Base-by-base conservation (phyloP, 768 basidiomycete species). In the Kwoniella botswanensis region DNA sequence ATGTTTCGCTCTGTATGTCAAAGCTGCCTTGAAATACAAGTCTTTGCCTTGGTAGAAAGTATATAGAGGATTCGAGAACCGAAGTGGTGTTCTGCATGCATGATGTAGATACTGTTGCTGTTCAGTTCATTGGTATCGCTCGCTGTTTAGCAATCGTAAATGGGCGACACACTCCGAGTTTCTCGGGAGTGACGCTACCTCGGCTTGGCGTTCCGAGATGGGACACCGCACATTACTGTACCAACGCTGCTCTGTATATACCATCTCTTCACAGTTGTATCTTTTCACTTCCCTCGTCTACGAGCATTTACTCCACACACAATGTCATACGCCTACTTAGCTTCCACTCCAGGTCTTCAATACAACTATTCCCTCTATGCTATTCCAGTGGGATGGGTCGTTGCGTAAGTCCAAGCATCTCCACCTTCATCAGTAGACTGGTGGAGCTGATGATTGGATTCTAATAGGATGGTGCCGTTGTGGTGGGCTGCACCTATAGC, bases 361-460 rank as follows among this genome's bases (percentile, higher is more conserved):
- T 63, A 71, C 70, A 79, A 79, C 67, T 76, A 75, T 67, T 72
- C 70, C 12, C 67, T 79, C 57, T 77, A 73, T 46, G 76, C 78
- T 12, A 62, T 77, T 17, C 78, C 78, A 6, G 71, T 65, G 44
- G 76, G 64, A 65, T 79, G 78, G 78, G 50, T 73, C 15, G 35
- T 79, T 3, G 73, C 53, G 76, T 78, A 43, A 65, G 74, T 73
- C 4, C 41, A 7, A 35, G 21, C 11, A 35, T 17, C 46, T 15
- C 26, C 6, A 35, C 18, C 13, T 62, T n/a, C 29, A 9, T 11
- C 24, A 26, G 7, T 15, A n/a, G 18, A 29, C 26, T 52, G n/a
- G 22, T 17, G n/a, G 52, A 52, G 22, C 22, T 52, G 41, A 41
- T 35, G 57, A 35, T 18, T 13, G 26, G 26, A 24, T 11, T 53